Evolutionary conservation across 176 grass and related monocot genomes (phyloP).

Genomic region (Eragrostis curvula): DNA sequence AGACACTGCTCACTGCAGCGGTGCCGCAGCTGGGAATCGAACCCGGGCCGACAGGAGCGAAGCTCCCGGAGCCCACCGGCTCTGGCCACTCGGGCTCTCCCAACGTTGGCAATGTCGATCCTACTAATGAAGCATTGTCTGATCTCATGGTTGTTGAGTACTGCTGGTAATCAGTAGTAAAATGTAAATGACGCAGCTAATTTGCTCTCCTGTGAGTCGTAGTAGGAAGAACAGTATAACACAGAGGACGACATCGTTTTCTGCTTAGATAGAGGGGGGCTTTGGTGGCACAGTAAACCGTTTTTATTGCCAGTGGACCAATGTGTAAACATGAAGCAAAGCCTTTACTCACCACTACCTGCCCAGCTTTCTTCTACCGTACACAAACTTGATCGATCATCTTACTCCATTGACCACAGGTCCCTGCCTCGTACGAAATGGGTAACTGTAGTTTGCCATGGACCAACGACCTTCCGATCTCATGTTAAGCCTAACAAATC

Average conservation of each 20-base stretch:
- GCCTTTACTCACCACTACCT: background rate
- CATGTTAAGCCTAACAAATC: background rate
- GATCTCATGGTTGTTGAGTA: too few species aligned
- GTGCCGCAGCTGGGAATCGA: too few species aligned
- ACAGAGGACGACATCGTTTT: background rate
- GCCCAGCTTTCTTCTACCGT: background rate
- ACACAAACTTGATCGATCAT: background rate
- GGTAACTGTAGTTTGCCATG: background rate
- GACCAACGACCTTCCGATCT: background rate
- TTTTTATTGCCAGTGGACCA: background rate
- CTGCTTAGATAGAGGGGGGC: background rate
- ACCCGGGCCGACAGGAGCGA: too few species aligned
- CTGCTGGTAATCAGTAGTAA: too few species aligned
- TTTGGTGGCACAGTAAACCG: background rate
- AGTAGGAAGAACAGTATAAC: too few species aligned
- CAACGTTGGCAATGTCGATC: too few species aligned
- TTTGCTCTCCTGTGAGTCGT: too few species aligned
- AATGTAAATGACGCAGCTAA: too few species aligned
- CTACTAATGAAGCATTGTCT: too few species aligned
- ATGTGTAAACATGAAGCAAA: conserved; percentile 30
- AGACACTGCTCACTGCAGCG: too few species aligned
- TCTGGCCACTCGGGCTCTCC: too few species aligned
- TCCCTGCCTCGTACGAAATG: background rate
- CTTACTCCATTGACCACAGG: background rate
- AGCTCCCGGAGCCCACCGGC: too few species aligned